phyloP scores from a whole-genome alignment of 2,329 filamentous ascomycete species.

The Colletotrichum neosansevieriae region DNA sequence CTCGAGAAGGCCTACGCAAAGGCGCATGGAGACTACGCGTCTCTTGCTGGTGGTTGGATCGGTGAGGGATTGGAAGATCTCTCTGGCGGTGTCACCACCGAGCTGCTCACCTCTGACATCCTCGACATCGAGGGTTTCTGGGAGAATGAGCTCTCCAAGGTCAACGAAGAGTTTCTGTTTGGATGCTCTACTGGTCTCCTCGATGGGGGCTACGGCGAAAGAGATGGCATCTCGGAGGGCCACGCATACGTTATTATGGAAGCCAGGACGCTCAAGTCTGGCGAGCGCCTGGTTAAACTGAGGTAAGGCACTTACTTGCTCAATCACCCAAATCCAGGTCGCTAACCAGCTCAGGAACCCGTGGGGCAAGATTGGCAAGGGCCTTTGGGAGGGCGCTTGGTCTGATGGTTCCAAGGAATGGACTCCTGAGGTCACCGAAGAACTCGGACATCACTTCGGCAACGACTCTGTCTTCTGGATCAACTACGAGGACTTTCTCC shows the following conservation, averaged over 20 bases:
- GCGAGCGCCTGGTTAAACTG: constrained; percentile 68
- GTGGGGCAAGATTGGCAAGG: constrained; percentile 69
- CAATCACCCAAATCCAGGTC: neutral
- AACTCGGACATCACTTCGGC: constrained; percentile 70
- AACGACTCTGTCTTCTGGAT: constrained; percentile 75
- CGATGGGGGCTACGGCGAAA: constrained; percentile 70
- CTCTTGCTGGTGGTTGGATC: constrained; percentile 78
- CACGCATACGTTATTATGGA: constrained; percentile 74
- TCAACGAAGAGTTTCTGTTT: constrained; percentile 84
- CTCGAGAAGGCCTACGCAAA: constrained; percentile 89
- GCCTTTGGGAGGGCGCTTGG: constrained; percentile 71
- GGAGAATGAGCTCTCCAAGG: constrained; percentile 82
- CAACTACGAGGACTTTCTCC: constrained; percentile 70
- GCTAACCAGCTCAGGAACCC: constrained; percentile 59
- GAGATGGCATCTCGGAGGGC: constrained; percentile 68
- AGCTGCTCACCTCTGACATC: constrained; percentile 77
- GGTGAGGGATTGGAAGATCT: constrained; percentile 72
- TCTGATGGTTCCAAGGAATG: constrained; percentile 72
- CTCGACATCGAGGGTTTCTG: constrained; percentile 86
- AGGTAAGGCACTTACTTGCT: constrained; percentile 46
- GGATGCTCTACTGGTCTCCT: constrained; percentile 76
- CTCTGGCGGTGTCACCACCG: constrained; percentile 77
- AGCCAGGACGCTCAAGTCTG: constrained; percentile 63
- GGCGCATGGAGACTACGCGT: constrained; percentile 81
- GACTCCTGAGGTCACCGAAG: constrained; percentile 68